Evolutionary conservation across 169 alveolate species (phyloP), one percentile per base, ranked within the genome.

Genomic region (Plasmodium yoelii): DNA sequence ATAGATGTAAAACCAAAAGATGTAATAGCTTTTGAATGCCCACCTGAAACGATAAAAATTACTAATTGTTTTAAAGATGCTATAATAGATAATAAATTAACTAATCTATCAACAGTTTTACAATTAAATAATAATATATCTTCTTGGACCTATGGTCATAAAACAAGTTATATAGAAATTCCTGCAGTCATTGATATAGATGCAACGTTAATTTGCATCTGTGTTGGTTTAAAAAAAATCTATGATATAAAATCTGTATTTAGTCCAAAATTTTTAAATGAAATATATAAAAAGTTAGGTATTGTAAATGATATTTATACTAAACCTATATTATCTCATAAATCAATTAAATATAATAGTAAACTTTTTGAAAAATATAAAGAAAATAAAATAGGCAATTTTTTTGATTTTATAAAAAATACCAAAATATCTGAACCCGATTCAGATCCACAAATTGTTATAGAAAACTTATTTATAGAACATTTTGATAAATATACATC

Each of bases 21-120:
- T 68, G 18, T 82, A 15, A 55, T 82, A 10, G 90, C 75, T 57
- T 82, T 82, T 61, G 64, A 22, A 0, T 82, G 90, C n/a, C 90
- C 90, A n/a, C 51, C 71, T 0, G 67, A 49, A 2, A 68, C 86
- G 1, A 19, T 82, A 2, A 82, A 82, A 61, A 15, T 82, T 55
- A 82, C 90, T 8, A 82, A 42, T 19, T 82, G 90, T 59, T 82
- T 82, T 60, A 51, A 24, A 55, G 71, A 82, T 22, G 90, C 86
- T 0, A 49, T 82, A 5, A 73, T 82, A 1, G 44, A 68, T 56
- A 7, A 67, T 24, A 53, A n/a, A 12, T 59, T 82, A 12, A 19
- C 34, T 10, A 69, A 82, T 28, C 22, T 82, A 1, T 3, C 18
- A 12, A 39, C 9, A 1, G 10, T 39, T 2, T 56, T 82, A 1